phyloP scores from a whole-genome alignment of 352 stramenopile genomes.

The Globisporangium solare region DNA sequence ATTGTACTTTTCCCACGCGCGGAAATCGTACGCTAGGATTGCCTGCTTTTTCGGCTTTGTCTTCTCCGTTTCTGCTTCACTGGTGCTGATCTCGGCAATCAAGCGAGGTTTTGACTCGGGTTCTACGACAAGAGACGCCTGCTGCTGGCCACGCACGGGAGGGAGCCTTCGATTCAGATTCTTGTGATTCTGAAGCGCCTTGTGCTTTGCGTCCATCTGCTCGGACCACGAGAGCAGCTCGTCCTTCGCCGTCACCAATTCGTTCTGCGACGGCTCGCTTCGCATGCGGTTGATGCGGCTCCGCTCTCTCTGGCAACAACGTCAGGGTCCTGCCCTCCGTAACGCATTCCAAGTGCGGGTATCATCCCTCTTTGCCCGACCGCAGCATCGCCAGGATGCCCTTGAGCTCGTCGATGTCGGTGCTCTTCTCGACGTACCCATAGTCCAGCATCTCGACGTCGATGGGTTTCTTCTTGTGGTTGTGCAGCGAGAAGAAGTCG shows the following conservation, averaged over 20 bases:
- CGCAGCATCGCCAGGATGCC: constrained; percentile 81
- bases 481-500: constrained; percentile 79
- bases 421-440: constrained; percentile 81
- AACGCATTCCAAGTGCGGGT: constrained; percentile 80
- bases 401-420: constrained; percentile 81
- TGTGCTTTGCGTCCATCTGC: constrained; percentile 53
- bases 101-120: background rate
- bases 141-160: constrained; percentile 50
- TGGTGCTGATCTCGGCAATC: constrained; percentile 12
- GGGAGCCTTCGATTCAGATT: constrained; percentile 17
- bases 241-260: constrained; percentile 53
- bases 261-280: constrained; percentile 37
- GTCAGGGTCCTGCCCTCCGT: constrained; percentile 78
- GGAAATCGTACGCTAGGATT: constrained; percentile 89
- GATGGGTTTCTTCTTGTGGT: constrained; percentile 59
- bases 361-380: constrained; percentile 88
- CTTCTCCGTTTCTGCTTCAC: constrained; percentile 13
- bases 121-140: background rate
- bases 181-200: constrained; percentile 34
- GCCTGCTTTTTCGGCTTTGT: constrained; percentile 21
- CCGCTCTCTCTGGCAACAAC: constrained; percentile 76
- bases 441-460: constrained; percentile 92
- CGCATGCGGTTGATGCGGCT: constrained; percentile 71
- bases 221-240: constrained; percentile 63
- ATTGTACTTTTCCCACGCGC: constrained; percentile 90